phyloP scores from a whole-genome alignment of 768 basidiomycete species.

The Postia placenta region DNA sequence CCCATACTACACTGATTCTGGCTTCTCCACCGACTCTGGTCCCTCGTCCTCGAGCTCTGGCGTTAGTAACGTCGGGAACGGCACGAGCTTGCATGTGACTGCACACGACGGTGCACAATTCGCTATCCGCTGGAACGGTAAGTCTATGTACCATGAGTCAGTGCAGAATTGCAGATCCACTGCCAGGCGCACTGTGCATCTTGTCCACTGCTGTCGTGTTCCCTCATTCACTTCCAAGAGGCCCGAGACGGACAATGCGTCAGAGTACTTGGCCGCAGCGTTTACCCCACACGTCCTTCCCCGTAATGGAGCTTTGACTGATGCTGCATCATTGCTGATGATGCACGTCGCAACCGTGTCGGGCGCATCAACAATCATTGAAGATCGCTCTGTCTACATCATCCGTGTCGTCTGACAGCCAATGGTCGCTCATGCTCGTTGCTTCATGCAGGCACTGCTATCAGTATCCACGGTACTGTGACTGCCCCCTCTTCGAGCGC shows the following conservation, averaged over 20 bases:
- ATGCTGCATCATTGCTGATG: neutral
- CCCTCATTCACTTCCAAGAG: too few relatives aligned
- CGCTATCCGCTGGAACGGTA: slow-evolving; percentile 57
- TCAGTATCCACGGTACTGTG: slow-evolving; percentile 46
- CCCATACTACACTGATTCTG: slow-evolving; percentile 49
- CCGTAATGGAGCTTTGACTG: neutral
- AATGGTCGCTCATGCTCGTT: too few relatives aligned
- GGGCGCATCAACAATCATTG: neutral
- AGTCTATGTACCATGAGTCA: too few relatives aligned
- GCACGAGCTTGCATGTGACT: slow-evolving; percentile 60
- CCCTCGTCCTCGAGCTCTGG: slow-evolving; percentile 14
- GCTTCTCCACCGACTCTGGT: slow-evolving; percentile 29
- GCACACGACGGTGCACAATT: slow-evolving; percentile 50
- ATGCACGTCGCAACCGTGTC: neutral
- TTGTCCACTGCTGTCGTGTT: too few relatives aligned
- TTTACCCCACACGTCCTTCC: neutral
- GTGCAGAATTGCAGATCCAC: too few relatives aligned
- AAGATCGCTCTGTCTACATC: neutral
- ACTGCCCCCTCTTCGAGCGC: slow-evolving; percentile 19
- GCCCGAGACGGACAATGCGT: too few relatives aligned
- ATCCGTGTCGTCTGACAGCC: neutral
- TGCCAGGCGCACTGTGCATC: too few relatives aligned
- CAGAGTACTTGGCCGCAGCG: neutral
- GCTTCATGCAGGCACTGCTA: slow-evolving; percentile 51
- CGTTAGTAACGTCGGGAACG: slow-evolving; percentile 41